Conservation (phyloP, 1,284 basidiomycete genomes). For the Testicularia cyperi region DNA sequence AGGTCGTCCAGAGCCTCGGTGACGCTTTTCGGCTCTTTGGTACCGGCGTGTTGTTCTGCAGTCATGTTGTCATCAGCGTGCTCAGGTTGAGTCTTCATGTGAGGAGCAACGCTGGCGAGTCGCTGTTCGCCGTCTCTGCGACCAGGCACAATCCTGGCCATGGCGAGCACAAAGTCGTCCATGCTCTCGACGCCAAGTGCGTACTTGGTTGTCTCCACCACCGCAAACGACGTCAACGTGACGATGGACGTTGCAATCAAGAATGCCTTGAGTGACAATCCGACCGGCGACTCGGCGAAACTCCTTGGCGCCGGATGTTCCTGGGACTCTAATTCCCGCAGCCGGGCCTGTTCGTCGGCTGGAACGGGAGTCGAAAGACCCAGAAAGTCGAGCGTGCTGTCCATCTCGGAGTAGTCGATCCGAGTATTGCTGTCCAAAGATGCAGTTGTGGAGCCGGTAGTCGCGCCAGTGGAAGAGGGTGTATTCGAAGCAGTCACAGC, state of each 20-base stretch:
- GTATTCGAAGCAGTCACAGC: not conserved
- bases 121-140: conserved; percentile 4
- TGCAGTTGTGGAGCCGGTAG: not conserved
- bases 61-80: no score
- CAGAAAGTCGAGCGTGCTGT: conserved; percentile 33
- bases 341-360: conserved; percentile 13
- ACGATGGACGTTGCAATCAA: conserved; percentile 35
- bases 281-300: conserved; percentile 32
- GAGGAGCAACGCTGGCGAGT: conserved; percentile 15
- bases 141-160: conserved; percentile 27
- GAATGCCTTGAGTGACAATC: conserved; percentile 33
- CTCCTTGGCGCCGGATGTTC: not conserved
- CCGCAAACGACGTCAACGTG: conserved; percentile 7
- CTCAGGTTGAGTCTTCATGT: conserved; percentile 9
- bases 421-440: conserved; percentile 3
- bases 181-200: conserved; percentile 23
- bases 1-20: conserved; percentile 25
- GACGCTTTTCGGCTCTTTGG: conserved; percentile 10
- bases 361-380: conserved; percentile 25
- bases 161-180: conserved; percentile 38
- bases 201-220: conserved; percentile 16
- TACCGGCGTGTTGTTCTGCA: not conserved
- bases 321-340: conserved; percentile 4
- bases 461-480: not conserved
- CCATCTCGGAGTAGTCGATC: conserved; percentile 39